Percentiles rank a stretch among this genome's conserved stretches.
These are phyloP conservation scores for Hortiboletus flavorubellus DNA, from an alignment of 768 basidiomycete genomes.

Conservation along the genomic window DNA sequence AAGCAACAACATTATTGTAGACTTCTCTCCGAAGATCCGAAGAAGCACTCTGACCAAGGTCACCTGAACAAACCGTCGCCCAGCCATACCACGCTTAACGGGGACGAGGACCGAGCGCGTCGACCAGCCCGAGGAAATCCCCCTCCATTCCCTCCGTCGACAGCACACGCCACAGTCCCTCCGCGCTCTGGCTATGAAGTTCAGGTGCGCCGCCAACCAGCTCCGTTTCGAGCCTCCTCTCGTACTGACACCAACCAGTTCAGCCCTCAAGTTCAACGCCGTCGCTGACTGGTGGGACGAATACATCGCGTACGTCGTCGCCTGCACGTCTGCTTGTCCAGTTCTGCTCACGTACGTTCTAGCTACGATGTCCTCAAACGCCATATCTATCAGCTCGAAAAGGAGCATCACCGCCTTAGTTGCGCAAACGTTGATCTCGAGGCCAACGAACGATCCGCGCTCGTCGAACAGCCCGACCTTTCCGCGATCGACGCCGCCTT, in stretches of 20 bases:
- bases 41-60: background rate
- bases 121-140: constrained; percentile 25
- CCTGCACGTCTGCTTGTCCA: background rate
- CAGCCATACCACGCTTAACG: constrained; percentile 12
- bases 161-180: background rate
- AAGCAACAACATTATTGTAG: too few relatives aligned
- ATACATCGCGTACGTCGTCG: constrained; percentile 72
- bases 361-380: constrained; percentile 89
- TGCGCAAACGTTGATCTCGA: constrained; percentile 54
- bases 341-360: background rate
- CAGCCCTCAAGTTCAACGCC: constrained; percentile 87
- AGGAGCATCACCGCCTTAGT: constrained; percentile 55
- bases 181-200: constrained; percentile 30
- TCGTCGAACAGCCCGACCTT: constrained; percentile 42
- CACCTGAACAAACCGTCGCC: background rate
- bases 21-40: constrained; percentile 1
- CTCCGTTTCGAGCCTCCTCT: background rate
- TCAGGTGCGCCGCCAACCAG: constrained; percentile 23
- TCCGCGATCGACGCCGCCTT: constrained; percentile 59
- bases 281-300: constrained; percentile 92
- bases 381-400: constrained; percentile 82
- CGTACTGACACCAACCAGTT: constrained; percentile 39
- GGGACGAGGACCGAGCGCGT: background rate
- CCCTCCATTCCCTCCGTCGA: constrained; percentile 15
- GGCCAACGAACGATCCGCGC: constrained; percentile 54